A percentile compares a stretch with the other conserved stretches of the same genome.
Conservation (phyloP, 176 grass and related monocot genomes). For the Avena sativa region DNA sequence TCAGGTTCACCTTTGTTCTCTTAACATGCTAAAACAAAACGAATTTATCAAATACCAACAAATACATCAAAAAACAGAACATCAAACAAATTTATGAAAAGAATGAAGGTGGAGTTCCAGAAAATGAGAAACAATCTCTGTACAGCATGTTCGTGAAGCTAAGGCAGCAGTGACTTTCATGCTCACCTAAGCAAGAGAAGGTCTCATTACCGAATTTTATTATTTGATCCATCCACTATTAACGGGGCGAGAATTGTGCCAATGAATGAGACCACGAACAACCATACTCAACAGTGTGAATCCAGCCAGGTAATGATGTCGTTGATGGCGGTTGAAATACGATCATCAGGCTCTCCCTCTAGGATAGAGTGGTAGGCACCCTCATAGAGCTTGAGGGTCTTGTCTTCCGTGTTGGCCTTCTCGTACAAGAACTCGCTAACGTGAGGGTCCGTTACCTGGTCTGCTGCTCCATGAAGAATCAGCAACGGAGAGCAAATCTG, state of each 20-base stretch:
- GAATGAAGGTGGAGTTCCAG: background rate
- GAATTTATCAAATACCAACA: no score
- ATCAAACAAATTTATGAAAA: background rate
- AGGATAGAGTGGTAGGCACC: conserved; percentile 78
- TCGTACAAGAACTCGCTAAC: conserved; percentile 83
- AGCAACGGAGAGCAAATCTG: conserved; percentile 81
- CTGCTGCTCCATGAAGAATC: conserved; percentile 95
- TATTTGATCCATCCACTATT: conserved; percentile 12
- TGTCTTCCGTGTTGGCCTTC: conserved; percentile 74
- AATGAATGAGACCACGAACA: background rate
- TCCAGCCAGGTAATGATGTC: conserved; percentile 94
- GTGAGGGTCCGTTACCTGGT: conserved; percentile 87
- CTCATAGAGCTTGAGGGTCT: conserved; percentile 90
- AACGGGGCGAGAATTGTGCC: background rate
- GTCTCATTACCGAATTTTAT: background rate
- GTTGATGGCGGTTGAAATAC: conserved; percentile 69
- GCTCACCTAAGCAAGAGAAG: background rate
- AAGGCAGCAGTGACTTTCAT: conserved; percentile 10
- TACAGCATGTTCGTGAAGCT: background rate
- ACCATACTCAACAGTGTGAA: conserved; percentile 55
- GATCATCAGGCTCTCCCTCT: conserved; percentile 86
- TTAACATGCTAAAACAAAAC: no score
- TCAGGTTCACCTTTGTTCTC: no score
- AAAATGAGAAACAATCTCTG: background rate
- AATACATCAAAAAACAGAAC: background rate